These are phyloP conservation scores for Leptographium procerum DNA, from an alignment of 2,329 filamentous ascomycete species.

Conservation along the genomic window DNA sequence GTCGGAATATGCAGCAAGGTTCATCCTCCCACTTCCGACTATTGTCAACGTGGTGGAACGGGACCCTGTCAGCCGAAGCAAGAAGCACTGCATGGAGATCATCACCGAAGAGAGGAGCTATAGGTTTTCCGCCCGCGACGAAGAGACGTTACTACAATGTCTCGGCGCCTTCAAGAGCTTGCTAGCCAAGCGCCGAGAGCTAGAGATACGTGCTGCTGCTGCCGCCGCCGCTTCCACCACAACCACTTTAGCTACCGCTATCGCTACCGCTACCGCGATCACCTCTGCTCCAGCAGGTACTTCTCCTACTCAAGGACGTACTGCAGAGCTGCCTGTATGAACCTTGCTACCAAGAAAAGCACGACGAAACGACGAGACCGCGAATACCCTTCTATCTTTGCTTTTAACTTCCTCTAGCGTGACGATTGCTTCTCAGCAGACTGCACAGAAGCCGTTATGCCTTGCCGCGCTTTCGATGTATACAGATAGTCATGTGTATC, in stretches of 20 bases:
- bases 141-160: slow-evolving; percentile 73
- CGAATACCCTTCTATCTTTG: slow-evolving; percentile 2
- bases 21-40: slow-evolving; percentile 65
- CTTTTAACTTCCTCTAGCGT: neutral
- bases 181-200: slow-evolving; percentile 56
- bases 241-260: neutral
- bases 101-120: slow-evolving; percentile 87
- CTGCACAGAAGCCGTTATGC: neutral
- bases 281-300: neutral
- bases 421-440: neutral
- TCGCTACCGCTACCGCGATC: neutral
- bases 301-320: neutral
- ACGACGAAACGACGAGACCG: neutral
- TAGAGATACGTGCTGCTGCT: slow-evolving; percentile 34
- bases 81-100: slow-evolving; percentile 78
- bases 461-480: neutral
- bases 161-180: slow-evolving; percentile 86
- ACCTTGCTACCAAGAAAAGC: neutral
- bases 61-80: slow-evolving; percentile 74
- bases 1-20: slow-evolving; percentile 74
- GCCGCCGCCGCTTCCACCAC: slow-evolving; percentile 1
- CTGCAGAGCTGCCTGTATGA: neutral
- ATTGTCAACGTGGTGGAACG: slow-evolving; percentile 90
- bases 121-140: slow-evolving; percentile 64
- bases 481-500: neutral